phyloP scores from a whole-genome alignment of 352 stramenopile genomes.

The Poterioochromonas sp. region DNA sequence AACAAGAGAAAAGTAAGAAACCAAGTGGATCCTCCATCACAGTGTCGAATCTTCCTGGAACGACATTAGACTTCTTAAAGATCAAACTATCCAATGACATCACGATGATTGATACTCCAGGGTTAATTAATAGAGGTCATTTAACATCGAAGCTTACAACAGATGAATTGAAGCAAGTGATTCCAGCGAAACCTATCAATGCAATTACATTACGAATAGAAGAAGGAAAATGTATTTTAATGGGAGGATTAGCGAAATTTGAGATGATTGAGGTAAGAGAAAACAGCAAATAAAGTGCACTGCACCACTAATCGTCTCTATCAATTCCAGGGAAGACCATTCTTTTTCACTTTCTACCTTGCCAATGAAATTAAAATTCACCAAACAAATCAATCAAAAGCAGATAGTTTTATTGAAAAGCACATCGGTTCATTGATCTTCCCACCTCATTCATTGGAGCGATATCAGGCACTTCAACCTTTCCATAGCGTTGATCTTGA shows the following conservation, averaged over 20 bases:
- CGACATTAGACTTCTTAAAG: conserved; percentile 61
- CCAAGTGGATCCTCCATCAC: conserved; percentile 52
- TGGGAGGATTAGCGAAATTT: conserved; percentile 46
- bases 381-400: conserved; percentile 26
- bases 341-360: conserved; percentile 51
- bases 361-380: conserved; percentile 47
- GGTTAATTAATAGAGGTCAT: conserved; percentile 46
- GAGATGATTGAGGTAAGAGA: conserved; percentile 45
- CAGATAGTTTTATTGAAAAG: conserved; percentile 39
- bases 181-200: conserved; percentile 40
- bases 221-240: conserved; percentile 46
- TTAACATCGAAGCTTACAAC: conserved; percentile 43
- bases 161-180: conserved; percentile 45
- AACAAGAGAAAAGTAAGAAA: conserved; percentile 15
- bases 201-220: conserved; percentile 46
- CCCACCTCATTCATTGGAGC: conserved; percentile 31
- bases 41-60: conserved; percentile 74
- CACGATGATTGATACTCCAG: conserved; percentile 48
- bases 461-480: neutral
- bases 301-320: neutral
- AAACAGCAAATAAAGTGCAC: too few relatives aligned
- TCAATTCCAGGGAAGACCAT: conserved; percentile 36
- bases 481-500: neutral
- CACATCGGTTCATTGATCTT: conserved; percentile 41
- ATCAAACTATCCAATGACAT: conserved; percentile 41